Base-by-base conservation (phyloP, 495 filamentous ascomycete species). In the Aspergillus steynii region DNA sequence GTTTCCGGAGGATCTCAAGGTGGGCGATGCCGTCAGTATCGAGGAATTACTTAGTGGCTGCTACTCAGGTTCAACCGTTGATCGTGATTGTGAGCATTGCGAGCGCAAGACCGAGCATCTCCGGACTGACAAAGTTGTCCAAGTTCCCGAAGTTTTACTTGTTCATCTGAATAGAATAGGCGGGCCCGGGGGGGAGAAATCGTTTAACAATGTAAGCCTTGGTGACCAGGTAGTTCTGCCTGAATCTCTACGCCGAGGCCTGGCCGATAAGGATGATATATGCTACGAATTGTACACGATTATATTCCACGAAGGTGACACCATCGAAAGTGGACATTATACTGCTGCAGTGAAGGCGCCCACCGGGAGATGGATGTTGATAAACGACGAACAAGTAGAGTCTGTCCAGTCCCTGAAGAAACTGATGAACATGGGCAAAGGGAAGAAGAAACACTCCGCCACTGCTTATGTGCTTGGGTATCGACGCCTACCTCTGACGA, bases 221-320 rank as follows among this genome's bases (percentile, higher is more conserved):
- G 9, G 37, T 15, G 37, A 42, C 37, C 37, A 42, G 37, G 14
- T 42, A 10, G 37, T 42, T 14, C 37, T 42, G 3, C 37, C 37
- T 15, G 29, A 31, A 1, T 29, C 51, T 25, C 4, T 34, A 14
- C 51, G 51, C 15, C 4, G 15, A 29, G 3, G n/a, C 51, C 27
- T 29, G 28, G 8, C 51, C 1, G 51, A 10, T 53, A 10, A 20
- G n/a, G 42, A 53, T 10, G 31, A 56, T 28, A 29, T 68, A 31
- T 4, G 47, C 6, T 79, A 79, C 58, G 65, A 72, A 45, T 62
- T 76, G 14, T 68, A 64, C 29, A 56, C 63, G 2, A 61, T 74
- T 37, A 60, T 74, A 8, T 62, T 72, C 32, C 76, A 80, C 57
- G 3, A 29, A 0, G 73, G 68, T 15, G 1, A 10, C 0, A 32